Base-by-base conservation (phyloP, 1,139 yeast species). In the Geotrichum fermentans region DNA sequence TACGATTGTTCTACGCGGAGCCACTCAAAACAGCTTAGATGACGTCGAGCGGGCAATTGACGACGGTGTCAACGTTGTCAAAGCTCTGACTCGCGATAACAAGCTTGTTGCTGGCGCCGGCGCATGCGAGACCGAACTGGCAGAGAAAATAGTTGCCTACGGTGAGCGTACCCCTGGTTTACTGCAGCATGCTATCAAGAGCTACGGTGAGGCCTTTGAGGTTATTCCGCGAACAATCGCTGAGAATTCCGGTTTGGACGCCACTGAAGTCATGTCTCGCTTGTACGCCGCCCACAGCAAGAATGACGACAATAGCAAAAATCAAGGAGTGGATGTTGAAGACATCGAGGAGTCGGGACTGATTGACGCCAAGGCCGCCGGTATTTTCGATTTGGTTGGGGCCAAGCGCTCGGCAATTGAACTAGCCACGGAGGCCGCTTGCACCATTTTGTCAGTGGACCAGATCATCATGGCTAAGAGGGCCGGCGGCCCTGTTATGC, bases 1-100 rank as follows among this genome's bases (percentile, higher is more conserved):
- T 11, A 92, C 98, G 7, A 89, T 92, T 59, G 83, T 92, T 43
- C 73, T 94, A 49, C 81, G 98, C 69, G 98, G 98, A 50, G 98
- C 98, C 39, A 92, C 98, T n/a, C 95, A 89, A 67, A 89, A 88
- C 68, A 80, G 78, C 64, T 74, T 92, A 63, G 98, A 94, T 61
- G 97, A 92, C 65, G 79, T 92, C 53, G 98, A 92, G 73, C 82
- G 98, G 63, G 95, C 97, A 47, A 88, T 92, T 56, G 97, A 92
- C 65, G 98, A 92, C 63, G 97, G 97, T 63, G 96, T 94, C 40
- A 80, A 87, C 55, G 88, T 95, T 26, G 81, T 92, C 60, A 94
- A 92, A 70, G 94, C 97, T 1, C 75, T 92, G 56, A 74, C 90
- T 58, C 85, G 84, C 66, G 92, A 84, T 63, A 73, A 78, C 53